Evolutionary conservation across 352 stramenopile species (phyloP).

Genomic region (Globisporangium camurandrum): DNA sequence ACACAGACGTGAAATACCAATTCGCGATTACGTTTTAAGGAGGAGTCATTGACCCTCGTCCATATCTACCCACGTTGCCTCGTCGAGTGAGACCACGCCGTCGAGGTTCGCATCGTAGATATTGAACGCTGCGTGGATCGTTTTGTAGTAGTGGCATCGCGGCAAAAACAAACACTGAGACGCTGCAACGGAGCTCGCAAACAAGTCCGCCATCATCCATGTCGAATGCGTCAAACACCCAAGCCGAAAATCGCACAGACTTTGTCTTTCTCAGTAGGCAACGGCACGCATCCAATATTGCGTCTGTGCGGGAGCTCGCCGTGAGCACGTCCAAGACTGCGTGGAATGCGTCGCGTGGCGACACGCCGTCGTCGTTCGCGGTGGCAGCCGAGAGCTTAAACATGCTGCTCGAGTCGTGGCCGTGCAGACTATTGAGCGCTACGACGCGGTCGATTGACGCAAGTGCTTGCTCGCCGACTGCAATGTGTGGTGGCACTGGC

Average conservation of each 20-base stretch:
- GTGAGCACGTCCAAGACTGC: conserved; percentile 65
- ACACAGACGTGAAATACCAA: too few relatives aligned
- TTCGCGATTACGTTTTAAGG: too few relatives aligned
- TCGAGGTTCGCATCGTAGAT: conserved; percentile 83
- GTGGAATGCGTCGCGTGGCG: conserved; percentile 61
- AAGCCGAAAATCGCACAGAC: conserved; percentile 44
- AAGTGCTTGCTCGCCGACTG: conserved; percentile 23
- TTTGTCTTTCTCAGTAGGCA: conserved; percentile 22
- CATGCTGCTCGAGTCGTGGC: conserved; percentile 47
- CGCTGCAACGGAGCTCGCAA: conserved; percentile 72
- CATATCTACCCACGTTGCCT: too few relatives aligned
- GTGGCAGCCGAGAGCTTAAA: conserved; percentile 80
- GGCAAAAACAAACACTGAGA: conserved; percentile 81
- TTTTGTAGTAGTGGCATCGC: conserved; percentile 70
- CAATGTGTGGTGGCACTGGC: not conserved
- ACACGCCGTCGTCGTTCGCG: conserved; percentile 75
- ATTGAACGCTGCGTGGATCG: conserved; percentile 76
- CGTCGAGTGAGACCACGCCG: conserved; percentile 72
- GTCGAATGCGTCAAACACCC: conserved; percentile 79
- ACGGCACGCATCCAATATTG: conserved; percentile 18
- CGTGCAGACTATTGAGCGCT: conserved; percentile 42
- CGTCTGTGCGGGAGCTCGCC: conserved; percentile 23
- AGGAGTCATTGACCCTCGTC: too few relatives aligned
- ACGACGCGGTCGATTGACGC: conserved; percentile 53
- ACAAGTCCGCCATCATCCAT: conserved; percentile 66